phyloP scores from a whole-genome alignment of 768 basidiomycete genomes.

The Termitomyces bulborhizus region DNA sequence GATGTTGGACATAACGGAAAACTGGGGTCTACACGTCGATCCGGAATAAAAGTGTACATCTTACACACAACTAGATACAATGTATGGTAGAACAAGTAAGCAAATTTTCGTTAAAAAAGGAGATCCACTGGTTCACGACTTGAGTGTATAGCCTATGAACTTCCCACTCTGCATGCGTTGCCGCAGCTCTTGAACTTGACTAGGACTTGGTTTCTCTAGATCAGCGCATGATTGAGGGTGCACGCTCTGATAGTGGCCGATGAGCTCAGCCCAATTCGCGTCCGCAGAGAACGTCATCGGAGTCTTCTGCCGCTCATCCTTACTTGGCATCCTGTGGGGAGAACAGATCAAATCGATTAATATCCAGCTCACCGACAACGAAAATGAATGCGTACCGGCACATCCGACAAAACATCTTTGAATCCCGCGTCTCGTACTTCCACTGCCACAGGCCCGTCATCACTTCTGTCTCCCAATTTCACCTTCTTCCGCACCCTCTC shows the following conservation, averaged over 20 bases:
- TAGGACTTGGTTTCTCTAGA: slow-evolving; percentile 22
- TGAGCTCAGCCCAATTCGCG: slow-evolving; percentile 24
- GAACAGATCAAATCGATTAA: neutral
- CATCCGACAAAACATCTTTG: slow-evolving; percentile 22
- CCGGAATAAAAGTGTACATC: neutral
- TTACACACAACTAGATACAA: neutral
- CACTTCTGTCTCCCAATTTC: neutral
- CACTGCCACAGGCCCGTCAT: neutral
- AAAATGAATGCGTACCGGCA: slow-evolving; percentile 20
- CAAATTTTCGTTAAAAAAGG: neutral
- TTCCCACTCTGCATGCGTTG: slow-evolving; percentile 17
- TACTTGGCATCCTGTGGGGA: slow-evolving; percentile 1
- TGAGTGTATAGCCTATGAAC: slow-evolving; percentile 5
- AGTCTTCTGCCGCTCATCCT: neutral
- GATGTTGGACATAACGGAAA: neutral
- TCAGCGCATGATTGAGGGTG: slow-evolving; percentile 27
- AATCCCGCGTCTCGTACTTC: slow-evolving; percentile 18
- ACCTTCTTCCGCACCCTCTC: neutral
- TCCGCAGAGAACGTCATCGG: slow-evolving; percentile 17
- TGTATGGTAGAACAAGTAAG: neutral
- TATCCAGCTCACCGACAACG: neutral
- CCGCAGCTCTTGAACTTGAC: slow-evolving; percentile 26
- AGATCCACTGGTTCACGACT: neutral
- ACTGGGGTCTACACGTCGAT: neutral
- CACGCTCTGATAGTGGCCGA: slow-evolving; percentile 23